Base-by-base conservation (phyloP, 2,329 filamentous ascomycete species). In the Neofusicoccum cordaticola region DNA sequence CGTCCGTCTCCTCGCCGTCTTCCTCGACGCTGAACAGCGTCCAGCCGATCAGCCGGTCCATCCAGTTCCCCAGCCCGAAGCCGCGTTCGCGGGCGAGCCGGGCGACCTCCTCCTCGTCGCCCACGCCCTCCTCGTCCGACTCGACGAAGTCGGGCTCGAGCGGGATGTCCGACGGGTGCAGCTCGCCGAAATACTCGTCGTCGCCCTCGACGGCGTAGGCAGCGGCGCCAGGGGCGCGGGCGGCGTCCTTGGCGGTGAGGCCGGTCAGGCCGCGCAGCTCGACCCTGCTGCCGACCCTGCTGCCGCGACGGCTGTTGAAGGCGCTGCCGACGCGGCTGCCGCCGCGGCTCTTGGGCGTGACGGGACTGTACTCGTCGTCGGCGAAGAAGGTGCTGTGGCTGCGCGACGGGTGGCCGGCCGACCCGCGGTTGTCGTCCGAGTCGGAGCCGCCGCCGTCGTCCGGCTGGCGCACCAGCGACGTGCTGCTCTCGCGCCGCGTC, bases 1-100 rank as follows among this genome's bases (percentile, higher is more conserved):
- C 70, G 31, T 72, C 71, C 12, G 69, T 75, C 45, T 73, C 74
- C 44, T 79, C 79, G n/a, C 71, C 75, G 39, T 84, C 82, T 57
- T 83, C 81, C 9, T 84, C 82, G 1, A 83, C 80, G 2, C 80
- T 80, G 68, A 87, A 87, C 45, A 86, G 67, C 11, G 81, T 82
- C 81, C 84, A 86, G 37, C 84, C 84, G 65, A 88, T 84, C 41
- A 88, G 70, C 27, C 81, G 76, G 68, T 88, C 86, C 69, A 88
- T 79, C 80, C 84, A 83, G 9, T 79, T 75, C 0, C 85, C 85
- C 4, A 88, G 72, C 0, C 85, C 84, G 66, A 84, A 85, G 1
- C 81, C 82, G n/a, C 79, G 76, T 67, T 83, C 79, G 27, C 78
- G 75, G 12, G 83, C 83, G 37, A 87, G 72, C 2, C 79, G 75